phyloP scores from a whole-genome alignment of 305 asterid genomes.

The Fraxinus xanthoxyloides region DNA sequence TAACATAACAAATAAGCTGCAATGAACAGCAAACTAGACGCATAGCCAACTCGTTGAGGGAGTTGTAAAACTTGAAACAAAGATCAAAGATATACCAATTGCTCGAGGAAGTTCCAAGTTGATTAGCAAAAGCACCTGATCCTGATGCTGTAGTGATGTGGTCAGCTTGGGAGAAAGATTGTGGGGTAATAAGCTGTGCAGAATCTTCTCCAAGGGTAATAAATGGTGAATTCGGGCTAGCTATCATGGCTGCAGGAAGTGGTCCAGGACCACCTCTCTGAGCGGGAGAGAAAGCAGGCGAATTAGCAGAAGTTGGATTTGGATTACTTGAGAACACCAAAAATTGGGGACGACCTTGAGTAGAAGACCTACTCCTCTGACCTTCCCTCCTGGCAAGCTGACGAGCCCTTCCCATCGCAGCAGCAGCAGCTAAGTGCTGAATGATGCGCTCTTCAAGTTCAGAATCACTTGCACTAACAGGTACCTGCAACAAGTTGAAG shows the following conservation, averaged over 20 bases:
- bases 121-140: constrained; percentile 45
- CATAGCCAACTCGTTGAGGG: neutral
- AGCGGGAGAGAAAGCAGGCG: constrained; percentile 36
- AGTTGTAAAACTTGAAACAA: neutral
- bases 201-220: constrained; percentile 60
- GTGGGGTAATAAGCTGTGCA: constrained; percentile 37
- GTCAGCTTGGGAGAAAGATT: constrained; percentile 48
- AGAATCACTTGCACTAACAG: constrained; percentile 76
- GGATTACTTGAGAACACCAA: constrained; percentile 78
- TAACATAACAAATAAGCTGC: constrained; percentile 13
- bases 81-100: constrained; percentile 40
- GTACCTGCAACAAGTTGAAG: constrained; percentile 51
- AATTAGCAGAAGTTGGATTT: constrained; percentile 42
- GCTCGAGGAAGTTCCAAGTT: constrained; percentile 41
- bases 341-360: constrained; percentile 78
- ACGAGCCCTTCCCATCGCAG: constrained; percentile 96
- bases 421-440: constrained; percentile 97
- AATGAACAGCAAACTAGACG: constrained; percentile 13
- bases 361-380: constrained; percentile 64
- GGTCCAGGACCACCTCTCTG: constrained; percentile 41
- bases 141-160: constrained; percentile 47
- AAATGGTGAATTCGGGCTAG: constrained; percentile 48
- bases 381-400: constrained; percentile 83
- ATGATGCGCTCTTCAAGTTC: constrained; percentile 91
- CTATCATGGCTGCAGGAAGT: constrained; percentile 37